A percentile compares a stretch with the other conserved stretches of the same genome.
Conservation (phyloP, 1,139 yeast genomes). For the Saccharomyces pastorianus region DNA sequence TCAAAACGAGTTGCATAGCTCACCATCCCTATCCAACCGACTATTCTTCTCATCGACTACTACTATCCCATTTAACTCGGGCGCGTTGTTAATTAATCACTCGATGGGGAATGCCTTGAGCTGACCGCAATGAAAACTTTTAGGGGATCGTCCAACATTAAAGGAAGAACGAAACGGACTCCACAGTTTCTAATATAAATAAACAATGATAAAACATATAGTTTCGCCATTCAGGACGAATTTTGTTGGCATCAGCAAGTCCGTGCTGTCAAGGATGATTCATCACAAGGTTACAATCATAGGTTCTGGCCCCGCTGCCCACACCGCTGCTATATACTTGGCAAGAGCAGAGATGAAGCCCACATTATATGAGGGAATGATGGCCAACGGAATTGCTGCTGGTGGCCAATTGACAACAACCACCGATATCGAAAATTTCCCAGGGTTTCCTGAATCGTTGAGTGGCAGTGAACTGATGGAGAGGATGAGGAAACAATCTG, state of each 20-base stretch:
- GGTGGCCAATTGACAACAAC: slow-evolving; percentile 98
- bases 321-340: slow-evolving; percentile 94
- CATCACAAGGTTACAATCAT: slow-evolving; percentile 86
- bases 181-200: background rate
- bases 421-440: slow-evolving; percentile 94
- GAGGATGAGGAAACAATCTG: slow-evolving; percentile 81
- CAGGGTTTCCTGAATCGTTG: slow-evolving; percentile 93
- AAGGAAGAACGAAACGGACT: background rate
- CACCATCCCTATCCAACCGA: background rate
- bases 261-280: slow-evolving; percentile 45
- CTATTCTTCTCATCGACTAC: background rate
- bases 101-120: background rate
- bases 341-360: slow-evolving; percentile 96
- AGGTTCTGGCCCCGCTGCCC: slow-evolving; percentile 99
- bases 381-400: slow-evolving; percentile 97
- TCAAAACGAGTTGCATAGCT: background rate
- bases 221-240: background rate
- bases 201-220: background rate
- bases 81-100: background rate
- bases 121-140: background rate
- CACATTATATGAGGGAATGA: slow-evolving; percentile 86
- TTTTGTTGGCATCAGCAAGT: background rate
- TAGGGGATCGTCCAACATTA: background rate
- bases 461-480: slow-evolving; percentile 87
- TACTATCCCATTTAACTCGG: background rate